These are phyloP conservation scores for Trichoderma sp. DNA, from an alignment of 2,329 filamentous ascomycete species.

Conservation along the genomic window DNA sequence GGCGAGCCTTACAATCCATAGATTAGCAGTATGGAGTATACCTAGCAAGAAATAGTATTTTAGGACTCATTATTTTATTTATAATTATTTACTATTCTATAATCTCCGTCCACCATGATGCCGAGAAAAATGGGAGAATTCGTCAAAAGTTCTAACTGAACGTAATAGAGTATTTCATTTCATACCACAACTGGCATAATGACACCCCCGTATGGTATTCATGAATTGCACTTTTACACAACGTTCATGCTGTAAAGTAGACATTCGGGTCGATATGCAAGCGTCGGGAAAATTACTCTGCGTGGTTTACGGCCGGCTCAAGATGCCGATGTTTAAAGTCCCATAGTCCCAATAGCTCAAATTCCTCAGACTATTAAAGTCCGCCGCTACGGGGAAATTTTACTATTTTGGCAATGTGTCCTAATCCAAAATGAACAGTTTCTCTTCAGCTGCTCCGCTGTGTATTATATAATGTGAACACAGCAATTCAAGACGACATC, in stretches of 20 bases:
- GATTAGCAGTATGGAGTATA: neutral
- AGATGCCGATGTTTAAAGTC: neutral
- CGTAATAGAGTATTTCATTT: neutral
- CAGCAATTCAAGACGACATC: neutral
- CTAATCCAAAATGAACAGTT: neutral
- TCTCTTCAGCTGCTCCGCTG: neutral
- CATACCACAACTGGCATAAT: neutral
- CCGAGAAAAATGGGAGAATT: neutral
- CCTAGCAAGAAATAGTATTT: neutral
- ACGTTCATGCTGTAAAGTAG: neutral
- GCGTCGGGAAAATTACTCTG: neutral
- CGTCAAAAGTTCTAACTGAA: neutral
- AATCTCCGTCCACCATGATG: neutral
- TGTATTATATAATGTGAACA: neutral
- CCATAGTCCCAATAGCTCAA: neutral
- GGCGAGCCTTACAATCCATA: neutral
- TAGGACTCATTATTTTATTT: neutral
- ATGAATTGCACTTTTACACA: neutral
- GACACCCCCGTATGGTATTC: rapidly evolving
- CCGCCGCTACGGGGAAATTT: neutral
- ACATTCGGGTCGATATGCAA: neutral
- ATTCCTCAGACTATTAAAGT: neutral
- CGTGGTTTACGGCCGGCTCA: neutral
- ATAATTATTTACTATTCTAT: neutral
- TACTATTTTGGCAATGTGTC: neutral